Percentiles rank a stretch among this genome's conserved stretches.
Conservation (phyloP, 108 stramenopile genomes). For the Chaetoceros muelleri region DNA sequence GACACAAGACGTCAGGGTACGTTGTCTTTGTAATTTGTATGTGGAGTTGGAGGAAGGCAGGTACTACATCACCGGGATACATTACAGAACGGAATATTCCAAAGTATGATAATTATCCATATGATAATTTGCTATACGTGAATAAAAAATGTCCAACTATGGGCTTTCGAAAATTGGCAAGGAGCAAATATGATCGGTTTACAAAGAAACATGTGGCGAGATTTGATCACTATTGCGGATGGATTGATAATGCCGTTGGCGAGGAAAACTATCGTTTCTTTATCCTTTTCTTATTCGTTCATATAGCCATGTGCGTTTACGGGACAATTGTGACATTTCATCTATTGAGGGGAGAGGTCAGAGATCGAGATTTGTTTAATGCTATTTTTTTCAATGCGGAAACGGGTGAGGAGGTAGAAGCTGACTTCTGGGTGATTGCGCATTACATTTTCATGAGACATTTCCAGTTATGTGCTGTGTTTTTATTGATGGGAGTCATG, state of each 20-base stretch:
- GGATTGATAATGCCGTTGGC: conserved; percentile 77
- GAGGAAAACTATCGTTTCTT: conserved; percentile 88
- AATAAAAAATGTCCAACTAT: conserved; percentile 49
- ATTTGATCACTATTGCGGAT: conserved; percentile 89
- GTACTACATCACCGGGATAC: conserved; percentile 39
- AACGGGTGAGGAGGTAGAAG: conserved; percentile 48
- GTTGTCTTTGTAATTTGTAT: conserved; percentile 64
- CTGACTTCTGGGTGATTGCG: conserved; percentile 32
- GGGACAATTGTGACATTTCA: conserved; percentile 28
- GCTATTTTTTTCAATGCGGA: conserved; percentile 56
- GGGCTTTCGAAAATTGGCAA: conserved; percentile 48
- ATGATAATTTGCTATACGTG: conserved; percentile 66
- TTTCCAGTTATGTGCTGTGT: conserved; percentile 15
- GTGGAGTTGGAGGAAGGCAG: conserved; percentile 46
- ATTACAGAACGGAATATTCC: conserved; percentile 43
- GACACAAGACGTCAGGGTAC: conserved; percentile 54
- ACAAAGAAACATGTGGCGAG: conserved; percentile 53
- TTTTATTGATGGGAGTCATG: conserved; percentile 50
- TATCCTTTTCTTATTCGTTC: conserved; percentile 58
- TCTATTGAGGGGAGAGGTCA: conserved; percentile 41
- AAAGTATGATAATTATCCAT: conserved; percentile 64
- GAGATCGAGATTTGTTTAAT: conserved; percentile 42
- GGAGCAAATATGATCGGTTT: conserved; percentile 75
- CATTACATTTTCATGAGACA: conserved; percentile 53
- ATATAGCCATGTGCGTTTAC: conserved; percentile 73